Evolutionary conservation across 331 rosid genomes (phyloP).

Genomic region (Rosa hybrid): DNA sequence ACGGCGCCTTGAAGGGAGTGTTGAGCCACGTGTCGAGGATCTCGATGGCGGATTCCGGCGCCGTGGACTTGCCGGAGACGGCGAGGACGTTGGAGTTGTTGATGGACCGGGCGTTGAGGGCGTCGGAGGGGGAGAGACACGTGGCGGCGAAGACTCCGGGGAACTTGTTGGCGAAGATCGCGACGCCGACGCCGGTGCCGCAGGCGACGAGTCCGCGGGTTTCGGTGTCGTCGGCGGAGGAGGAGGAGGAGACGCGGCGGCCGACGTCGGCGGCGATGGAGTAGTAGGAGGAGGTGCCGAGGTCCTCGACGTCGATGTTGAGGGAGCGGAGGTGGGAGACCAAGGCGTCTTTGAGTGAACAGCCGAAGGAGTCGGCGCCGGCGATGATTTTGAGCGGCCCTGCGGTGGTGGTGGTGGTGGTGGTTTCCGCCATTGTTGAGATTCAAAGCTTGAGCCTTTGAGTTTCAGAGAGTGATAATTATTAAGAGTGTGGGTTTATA

Average conservation of each 20-base stretch:
- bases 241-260: conserved; percentile 65
- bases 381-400: conserved; percentile 62
- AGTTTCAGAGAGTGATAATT: background rate
- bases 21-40: conserved; percentile 71
- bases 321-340: conserved; percentile 68
- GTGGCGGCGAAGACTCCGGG: conserved; percentile 77
- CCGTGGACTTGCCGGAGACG: conserved; percentile 70
- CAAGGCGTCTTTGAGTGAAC: conserved; percentile 67
- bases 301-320: conserved; percentile 73
- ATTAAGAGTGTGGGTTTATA: background rate
- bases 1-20: conserved; percentile 69
- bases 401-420: background rate
- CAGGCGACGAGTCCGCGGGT: conserved; percentile 84
- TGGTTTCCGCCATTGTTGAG: conserved; percentile 42
- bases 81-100: conserved; percentile 90
- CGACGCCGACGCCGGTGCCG: conserved; percentile 92
- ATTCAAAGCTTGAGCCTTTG: background rate
- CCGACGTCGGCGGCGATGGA: conserved; percentile 88
- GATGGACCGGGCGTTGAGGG: conserved; percentile 74
- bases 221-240: conserved; percentile 14
- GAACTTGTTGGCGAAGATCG: conserved; percentile 88
- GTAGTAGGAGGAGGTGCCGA: conserved; percentile 81
- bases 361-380: conserved; percentile 74
- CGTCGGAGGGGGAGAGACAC: conserved; percentile 62
- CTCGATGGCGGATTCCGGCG: conserved; percentile 52